Evolutionary conservation across 2,329 filamentous ascomycete species (phyloP).

Genomic region (Zelopaecilomyces penicillatus): DNA sequence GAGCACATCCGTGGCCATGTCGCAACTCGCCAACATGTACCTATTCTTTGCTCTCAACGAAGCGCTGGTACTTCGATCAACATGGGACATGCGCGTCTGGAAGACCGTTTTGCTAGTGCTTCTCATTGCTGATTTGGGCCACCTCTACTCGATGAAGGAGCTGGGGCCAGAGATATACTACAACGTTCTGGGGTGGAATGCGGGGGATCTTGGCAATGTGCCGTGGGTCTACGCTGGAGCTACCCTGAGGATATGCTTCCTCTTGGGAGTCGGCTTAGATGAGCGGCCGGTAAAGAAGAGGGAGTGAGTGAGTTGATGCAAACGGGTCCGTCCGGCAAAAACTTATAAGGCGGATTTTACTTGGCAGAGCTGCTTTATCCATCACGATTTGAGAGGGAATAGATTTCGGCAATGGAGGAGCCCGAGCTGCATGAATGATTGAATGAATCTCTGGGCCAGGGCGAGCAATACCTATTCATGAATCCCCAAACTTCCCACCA

Average conservation of each 20-base stretch:
- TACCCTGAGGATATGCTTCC: constrained; percentile 48
- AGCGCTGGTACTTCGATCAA: constrained; percentile 63
- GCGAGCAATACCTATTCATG: too few relatives aligned
- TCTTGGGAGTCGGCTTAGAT: constrained; percentile 46
- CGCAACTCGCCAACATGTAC: constrained; percentile 72
- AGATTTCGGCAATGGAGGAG: too few relatives aligned
- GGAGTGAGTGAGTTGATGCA: neutral
- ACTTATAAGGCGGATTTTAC: neutral
- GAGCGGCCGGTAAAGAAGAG: constrained; percentile 16
- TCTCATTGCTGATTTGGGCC: constrained; percentile 68
- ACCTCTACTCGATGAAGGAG: constrained; percentile 56
- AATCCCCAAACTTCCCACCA: too few relatives aligned
- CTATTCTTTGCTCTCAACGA: constrained; percentile 70
- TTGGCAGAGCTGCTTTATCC: neutral
- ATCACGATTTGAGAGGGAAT: too few relatives aligned
- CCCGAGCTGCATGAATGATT: too few relatives aligned
- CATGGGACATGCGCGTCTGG: constrained; percentile 63
- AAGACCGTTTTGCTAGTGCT: constrained; percentile 56
- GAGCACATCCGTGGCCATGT: constrained; percentile 57
- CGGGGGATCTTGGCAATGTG: constrained; percentile 60
- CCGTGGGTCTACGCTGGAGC: constrained; percentile 63
- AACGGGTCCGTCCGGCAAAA: too few relatives aligned
- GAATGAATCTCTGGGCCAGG: too few relatives aligned
- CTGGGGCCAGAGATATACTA: constrained; percentile 58
- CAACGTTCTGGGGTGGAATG: constrained; percentile 54